A percentile compares a stretch with the other conserved stretches of the same genome.
Conservation (phyloP, 495 filamentous ascomycete species). For the Parathielavia appendiculata region DNA sequence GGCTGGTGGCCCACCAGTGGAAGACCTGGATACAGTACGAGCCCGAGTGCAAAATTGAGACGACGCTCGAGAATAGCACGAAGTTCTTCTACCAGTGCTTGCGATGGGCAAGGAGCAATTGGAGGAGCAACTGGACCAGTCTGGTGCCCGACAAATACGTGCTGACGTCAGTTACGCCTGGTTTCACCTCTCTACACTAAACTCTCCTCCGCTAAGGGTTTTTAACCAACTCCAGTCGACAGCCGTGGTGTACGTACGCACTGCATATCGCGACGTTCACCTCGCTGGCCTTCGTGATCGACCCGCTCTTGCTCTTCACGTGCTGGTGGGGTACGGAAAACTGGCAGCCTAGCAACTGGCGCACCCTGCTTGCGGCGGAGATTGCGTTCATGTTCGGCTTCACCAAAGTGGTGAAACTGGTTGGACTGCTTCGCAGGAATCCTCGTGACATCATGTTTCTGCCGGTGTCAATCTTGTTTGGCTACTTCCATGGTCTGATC, state of each 20-base stretch:
- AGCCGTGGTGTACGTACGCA: constrained; percentile 74
- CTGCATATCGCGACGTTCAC: too few relatives aligned
- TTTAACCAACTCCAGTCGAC: constrained; percentile 45
- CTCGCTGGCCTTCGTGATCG: constrained; percentile 60
- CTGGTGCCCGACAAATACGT: constrained; percentile 65
- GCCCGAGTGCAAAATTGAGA: constrained; percentile 65
- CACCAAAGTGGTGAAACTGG: too few relatives aligned
- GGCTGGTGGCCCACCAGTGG: constrained; percentile 71
- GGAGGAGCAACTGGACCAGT: constrained; percentile 74
- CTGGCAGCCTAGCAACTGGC: constrained; percentile 39
- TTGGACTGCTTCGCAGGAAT: constrained; percentile 67
- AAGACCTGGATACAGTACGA: constrained; percentile 75
- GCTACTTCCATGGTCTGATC: constrained; percentile 71
- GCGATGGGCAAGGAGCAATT: constrained; percentile 77
- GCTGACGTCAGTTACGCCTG: constrained; percentile 65
- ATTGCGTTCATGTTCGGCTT: constrained; percentile 47
- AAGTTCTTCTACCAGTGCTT: constrained; percentile 75
- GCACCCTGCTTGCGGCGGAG: constrained; percentile 47
- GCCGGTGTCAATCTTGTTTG: constrained; percentile 70
- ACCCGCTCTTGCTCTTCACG: constrained; percentile 56
- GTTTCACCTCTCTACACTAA: constrained; percentile 19
- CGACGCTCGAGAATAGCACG: constrained; percentile 66
- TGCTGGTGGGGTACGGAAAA: constrained; percentile 46
- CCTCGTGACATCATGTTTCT: constrained; percentile 63
- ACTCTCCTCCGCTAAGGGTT: constrained; percentile 1